Evolutionary conservation across 441 rosid species (phyloP).

Genomic region (Bocquillonia castaneifolia): DNA sequence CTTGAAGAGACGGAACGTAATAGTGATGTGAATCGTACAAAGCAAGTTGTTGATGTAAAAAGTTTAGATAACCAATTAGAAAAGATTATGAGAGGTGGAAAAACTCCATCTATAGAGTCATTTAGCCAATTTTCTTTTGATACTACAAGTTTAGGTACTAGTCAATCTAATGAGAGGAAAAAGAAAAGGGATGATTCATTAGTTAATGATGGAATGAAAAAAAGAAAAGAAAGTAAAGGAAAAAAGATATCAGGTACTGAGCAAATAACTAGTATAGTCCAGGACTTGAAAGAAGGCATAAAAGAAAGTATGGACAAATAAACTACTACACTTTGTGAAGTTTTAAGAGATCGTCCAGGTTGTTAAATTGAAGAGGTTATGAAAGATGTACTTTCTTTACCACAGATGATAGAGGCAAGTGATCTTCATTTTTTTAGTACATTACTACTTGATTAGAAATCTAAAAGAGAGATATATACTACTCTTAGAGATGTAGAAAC

Average conservation of each 20-base stretch:
- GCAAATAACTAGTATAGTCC: background rate
- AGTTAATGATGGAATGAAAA: background rate
- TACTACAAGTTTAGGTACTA: too few relatives aligned
- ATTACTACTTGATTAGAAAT: too few relatives aligned
- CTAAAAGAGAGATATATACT: too few relatives aligned
- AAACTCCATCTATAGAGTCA: too few relatives aligned
- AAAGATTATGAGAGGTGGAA: too few relatives aligned
- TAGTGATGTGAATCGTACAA: too few relatives aligned
- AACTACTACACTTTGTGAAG: background rate
- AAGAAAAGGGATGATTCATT: background rate
- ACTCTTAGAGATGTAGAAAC: too few relatives aligned
- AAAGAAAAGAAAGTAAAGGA: background rate
- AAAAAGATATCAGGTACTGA: background rate
- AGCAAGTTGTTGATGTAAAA: background rate
- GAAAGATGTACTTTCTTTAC: background rate
- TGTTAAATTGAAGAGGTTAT: background rate
- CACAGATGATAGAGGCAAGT: background rate
- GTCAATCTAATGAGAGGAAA: too few relatives aligned
- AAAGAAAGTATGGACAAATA: background rate
- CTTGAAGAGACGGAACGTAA: too few relatives aligned
- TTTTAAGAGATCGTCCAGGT: background rate
- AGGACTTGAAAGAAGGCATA: background rate
- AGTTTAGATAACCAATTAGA: too few relatives aligned
- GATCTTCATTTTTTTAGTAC: too few relatives aligned
- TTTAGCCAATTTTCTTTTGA: too few relatives aligned